These are phyloP conservation scores for Gossypium davidsonii DNA, from an alignment of 441 rosid species.

Conservation along the genomic window DNA sequence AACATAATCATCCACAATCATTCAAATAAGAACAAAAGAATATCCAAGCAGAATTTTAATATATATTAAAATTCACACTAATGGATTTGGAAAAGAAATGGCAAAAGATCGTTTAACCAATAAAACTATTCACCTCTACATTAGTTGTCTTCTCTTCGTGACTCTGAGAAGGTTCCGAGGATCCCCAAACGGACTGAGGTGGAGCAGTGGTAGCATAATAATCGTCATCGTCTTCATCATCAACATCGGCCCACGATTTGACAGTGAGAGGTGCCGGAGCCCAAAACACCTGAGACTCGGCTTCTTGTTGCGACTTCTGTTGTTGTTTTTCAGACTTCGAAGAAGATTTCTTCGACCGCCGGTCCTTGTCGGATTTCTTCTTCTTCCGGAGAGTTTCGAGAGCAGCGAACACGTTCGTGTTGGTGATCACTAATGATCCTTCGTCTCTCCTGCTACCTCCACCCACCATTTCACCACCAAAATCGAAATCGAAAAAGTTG, in stretches of 20 bases:
- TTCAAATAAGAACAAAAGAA: not conserved
- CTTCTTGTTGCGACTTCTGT: slow-evolving; percentile 25
- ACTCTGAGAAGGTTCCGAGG: slow-evolving; percentile 24
- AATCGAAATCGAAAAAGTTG: not conserved
- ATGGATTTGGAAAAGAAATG: not conserved
- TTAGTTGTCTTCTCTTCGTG: slow-evolving; percentile 30
- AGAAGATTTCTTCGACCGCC: slow-evolving; percentile 29
- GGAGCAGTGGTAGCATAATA: slow-evolving; percentile 68
- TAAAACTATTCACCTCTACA: slow-evolving; percentile 37
- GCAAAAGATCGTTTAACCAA: not conserved
- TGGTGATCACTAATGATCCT: slow-evolving; percentile 55
- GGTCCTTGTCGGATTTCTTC: slow-evolving; percentile 60
- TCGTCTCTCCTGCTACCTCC: slow-evolving; percentile 62
- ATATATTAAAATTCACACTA: not conserved
- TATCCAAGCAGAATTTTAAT: not conserved
- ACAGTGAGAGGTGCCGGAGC: slow-evolving; percentile 52
- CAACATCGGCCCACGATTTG: slow-evolving; percentile 80
- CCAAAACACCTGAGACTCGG: slow-evolving; percentile 59
- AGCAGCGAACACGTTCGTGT: slow-evolving; percentile 74
- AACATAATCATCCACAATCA: not conserved
- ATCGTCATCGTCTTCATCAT: slow-evolving; percentile 79
- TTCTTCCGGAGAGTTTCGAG: slow-evolving; percentile 67
- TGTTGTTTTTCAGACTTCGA: slow-evolving; percentile 34
- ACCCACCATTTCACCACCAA: slow-evolving; percentile 31
- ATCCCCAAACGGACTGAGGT: slow-evolving; percentile 40